Evolutionary conservation across 2,329 filamentous ascomycete genomes (phyloP).

Genomic region (Cladosporium austrohemisphaericum): DNA sequence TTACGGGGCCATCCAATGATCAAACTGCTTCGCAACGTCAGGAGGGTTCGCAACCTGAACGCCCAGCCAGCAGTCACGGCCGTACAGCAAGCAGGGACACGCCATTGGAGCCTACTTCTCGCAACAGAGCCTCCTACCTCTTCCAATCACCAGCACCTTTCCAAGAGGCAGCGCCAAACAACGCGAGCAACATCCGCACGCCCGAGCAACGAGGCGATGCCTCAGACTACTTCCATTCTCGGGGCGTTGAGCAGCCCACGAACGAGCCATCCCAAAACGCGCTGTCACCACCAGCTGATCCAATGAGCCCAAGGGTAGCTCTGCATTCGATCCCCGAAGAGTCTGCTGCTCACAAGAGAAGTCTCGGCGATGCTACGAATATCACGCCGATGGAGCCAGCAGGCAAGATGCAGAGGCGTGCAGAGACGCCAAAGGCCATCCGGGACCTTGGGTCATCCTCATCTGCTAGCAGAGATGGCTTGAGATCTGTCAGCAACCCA

Average conservation of each 20-base stretch:
- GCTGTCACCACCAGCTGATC: conserved; percentile 21
- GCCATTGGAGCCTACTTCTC: conserved; percentile 41
- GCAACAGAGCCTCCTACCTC: conserved; percentile 45
- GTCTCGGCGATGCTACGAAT: conserved; percentile 34
- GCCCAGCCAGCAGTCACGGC: conserved; percentile 15
- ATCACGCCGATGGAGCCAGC: conserved; percentile 8
- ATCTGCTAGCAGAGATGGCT: conserved; percentile 1
- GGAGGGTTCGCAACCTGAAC: conserved; percentile 13
- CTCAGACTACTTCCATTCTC: conserved; percentile 17
- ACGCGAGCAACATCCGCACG: background rate
- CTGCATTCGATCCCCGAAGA: conserved; percentile 53
- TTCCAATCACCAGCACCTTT: conserved; percentile 41
- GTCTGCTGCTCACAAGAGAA: conserved; percentile 34
- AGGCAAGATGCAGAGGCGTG: conserved; percentile 38
- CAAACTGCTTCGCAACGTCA: conserved; percentile 22
- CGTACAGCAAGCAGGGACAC: conserved; percentile 27
- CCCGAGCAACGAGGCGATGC: conserved; percentile 8
- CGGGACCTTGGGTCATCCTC: conserved; percentile 29
- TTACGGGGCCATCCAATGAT: conserved; percentile 21
- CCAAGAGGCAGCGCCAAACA: background rate
- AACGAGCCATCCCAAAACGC: background rate
- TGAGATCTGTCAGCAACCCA: conserved; percentile 24
- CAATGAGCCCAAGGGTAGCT: conserved; percentile 26
- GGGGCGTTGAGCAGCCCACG: background rate
- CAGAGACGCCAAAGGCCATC: conserved; percentile 41